phyloP scores from a whole-genome alignment of 495 filamentous ascomycete genomes.

The Aspergillus funiculosus region DNA sequence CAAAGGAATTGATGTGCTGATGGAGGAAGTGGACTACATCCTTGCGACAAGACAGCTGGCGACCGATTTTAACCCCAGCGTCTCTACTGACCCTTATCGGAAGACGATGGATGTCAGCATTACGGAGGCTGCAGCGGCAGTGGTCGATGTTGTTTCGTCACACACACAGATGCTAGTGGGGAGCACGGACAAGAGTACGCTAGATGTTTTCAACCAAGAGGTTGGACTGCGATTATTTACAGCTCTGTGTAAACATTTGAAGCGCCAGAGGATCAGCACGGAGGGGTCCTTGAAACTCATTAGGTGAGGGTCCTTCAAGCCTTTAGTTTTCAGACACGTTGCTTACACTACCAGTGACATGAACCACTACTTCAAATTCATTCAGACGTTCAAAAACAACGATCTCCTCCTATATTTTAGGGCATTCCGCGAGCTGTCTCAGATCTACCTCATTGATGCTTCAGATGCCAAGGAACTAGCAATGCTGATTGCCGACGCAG shows the following conservation, averaged over 20 bases:
- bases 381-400: slow-evolving; percentile 71
- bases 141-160: slow-evolving; percentile 77
- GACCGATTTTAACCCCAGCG: slow-evolving; percentile 83
- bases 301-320: slow-evolving; percentile 44
- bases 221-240: slow-evolving; percentile 88
- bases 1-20: slow-evolving; percentile 95
- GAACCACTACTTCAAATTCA: slow-evolving; percentile 85
- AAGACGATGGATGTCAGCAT: slow-evolving; percentile 70
- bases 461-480: slow-evolving; percentile 92
- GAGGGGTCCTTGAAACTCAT: slow-evolving; percentile 90
- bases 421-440: slow-evolving; percentile 83
- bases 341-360: slow-evolving; percentile 60
- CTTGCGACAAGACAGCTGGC: slow-evolving; percentile 81
- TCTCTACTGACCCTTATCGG: slow-evolving; percentile 39
- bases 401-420: slow-evolving; percentile 84
- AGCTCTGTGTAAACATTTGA: slow-evolving; percentile 91
- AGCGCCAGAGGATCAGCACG: slow-evolving; percentile 85
- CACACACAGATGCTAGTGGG: slow-evolving; percentile 90
- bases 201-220: slow-evolving; percentile 98
- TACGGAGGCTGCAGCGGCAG: slow-evolving; percentile 65
- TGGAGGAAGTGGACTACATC: slow-evolving; percentile 96
- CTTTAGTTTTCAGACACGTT: neutral
- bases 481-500: slow-evolving; percentile 84
- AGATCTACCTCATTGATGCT: slow-evolving; percentile 90
- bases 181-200: slow-evolving; percentile 91